These are phyloP conservation scores for Apocynum venetum DNA, from an alignment of 257 asterid species.

Conservation along the genomic window DNA sequence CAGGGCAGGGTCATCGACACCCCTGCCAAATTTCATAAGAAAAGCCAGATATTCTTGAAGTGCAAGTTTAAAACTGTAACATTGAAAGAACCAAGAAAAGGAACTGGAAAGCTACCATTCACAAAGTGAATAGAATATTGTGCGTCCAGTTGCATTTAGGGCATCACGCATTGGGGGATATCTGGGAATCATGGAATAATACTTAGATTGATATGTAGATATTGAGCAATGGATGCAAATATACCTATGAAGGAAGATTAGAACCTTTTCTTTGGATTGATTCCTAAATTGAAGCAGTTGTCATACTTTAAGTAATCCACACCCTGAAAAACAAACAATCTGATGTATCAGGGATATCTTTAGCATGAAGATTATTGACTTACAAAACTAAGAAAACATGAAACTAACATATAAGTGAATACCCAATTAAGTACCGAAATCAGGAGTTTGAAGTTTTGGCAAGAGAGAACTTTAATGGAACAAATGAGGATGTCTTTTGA, in stretches of 20 bases:
- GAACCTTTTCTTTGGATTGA: conserved; percentile 75
- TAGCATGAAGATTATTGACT: neutral
- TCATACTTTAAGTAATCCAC: conserved; percentile 95
- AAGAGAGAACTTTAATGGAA: neutral
- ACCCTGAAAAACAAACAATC: conserved; percentile 42
- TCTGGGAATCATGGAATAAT: conserved; percentile 36
- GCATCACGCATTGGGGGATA: conserved; percentile 99
- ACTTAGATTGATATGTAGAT: conserved; percentile 1
- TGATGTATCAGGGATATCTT: conserved; percentile 17
- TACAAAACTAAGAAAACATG: neutral
- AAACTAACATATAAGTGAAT: neutral
- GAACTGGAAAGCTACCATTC: conserved; percentile 59
- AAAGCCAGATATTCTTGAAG: conserved; percentile 13
- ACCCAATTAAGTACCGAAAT: neutral
- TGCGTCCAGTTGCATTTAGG: conserved; percentile 74
- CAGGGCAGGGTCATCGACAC: conserved; percentile 78
- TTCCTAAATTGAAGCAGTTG: conserved; percentile 93
- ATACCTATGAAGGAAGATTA: conserved; percentile 4
- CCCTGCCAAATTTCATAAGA: conserved; percentile 48
- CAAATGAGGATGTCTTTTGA: neutral
- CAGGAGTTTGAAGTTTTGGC: neutral
- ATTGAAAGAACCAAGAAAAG: conserved; percentile 8
- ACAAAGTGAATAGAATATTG: conserved; percentile 86
- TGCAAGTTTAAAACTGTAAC: neutral
- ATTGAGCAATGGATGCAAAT: neutral